phyloP scores from a whole-genome alignment of 768 basidiomycete species.

The Pleurotus ostreatus region DNA sequence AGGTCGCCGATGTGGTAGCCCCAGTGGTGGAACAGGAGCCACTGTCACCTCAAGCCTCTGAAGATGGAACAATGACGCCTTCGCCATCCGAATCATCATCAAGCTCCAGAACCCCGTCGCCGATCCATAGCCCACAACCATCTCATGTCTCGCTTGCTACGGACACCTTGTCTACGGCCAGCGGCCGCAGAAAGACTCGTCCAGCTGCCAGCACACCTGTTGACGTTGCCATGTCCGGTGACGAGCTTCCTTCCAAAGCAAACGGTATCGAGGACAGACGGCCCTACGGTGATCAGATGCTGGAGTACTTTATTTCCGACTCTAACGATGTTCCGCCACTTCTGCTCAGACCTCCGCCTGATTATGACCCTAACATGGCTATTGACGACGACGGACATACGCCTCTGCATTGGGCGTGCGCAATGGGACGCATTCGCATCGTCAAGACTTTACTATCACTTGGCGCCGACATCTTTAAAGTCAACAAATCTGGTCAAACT shows the following conservation, averaged over 20 bases:
- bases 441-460: slow-evolving; percentile 92
- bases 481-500: slow-evolving; percentile 95
- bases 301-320: slow-evolving; percentile 99
- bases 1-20: slow-evolving; percentile 39
- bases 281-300: slow-evolving; percentile 90
- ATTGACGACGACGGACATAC: slow-evolving; percentile 99
- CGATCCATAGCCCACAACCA: slow-evolving; percentile 58
- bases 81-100: slow-evolving; percentile 82
- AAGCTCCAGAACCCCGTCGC: slow-evolving; percentile 92
- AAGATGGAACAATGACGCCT: slow-evolving; percentile 88
- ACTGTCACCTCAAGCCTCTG: slow-evolving; percentile 69
- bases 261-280: slow-evolving; percentile 53
- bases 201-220: slow-evolving; percentile 42
- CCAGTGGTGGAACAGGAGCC: slow-evolving; percentile 63
- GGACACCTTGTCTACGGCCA: slow-evolving; percentile 31
- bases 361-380: slow-evolving; percentile 93
- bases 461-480: slow-evolving; percentile 94
- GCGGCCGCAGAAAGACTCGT: slow-evolving; percentile 40
- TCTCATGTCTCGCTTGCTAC: slow-evolving; percentile 38
- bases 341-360: slow-evolving; percentile 80
- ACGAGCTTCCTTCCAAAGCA: slow-evolving; percentile 28
- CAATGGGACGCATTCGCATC: slow-evolving; percentile 96
- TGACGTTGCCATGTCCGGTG: slow-evolving; percentile 37
- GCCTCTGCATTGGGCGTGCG: slow-evolving; percentile 96
- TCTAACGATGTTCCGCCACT: slow-evolving; percentile 86